Conservation (phyloP, 2,329 filamentous ascomycete genomes). For the Hypoxylon sp. region DNA sequence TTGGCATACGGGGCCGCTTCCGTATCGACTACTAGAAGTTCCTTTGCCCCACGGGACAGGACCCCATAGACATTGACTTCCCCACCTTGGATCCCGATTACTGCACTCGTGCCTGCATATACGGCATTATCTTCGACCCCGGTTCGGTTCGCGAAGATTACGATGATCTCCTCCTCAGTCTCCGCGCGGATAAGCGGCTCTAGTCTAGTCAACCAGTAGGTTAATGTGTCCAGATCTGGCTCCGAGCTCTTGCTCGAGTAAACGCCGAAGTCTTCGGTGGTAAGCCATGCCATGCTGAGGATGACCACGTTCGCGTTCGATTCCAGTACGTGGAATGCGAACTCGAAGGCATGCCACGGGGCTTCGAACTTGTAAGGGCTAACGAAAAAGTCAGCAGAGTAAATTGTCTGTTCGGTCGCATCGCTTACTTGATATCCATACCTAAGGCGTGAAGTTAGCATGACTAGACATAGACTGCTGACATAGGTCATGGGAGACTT, state of each 20-base stretch:
- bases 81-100: constrained; percentile 76
- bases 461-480: constrained; percentile 5
- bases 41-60: constrained; percentile 78
- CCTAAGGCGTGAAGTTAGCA: constrained; percentile 52
- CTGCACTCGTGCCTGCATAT: constrained; percentile 82
- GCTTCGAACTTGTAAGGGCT: constrained; percentile 68
- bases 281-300: constrained; percentile 85
- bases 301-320: constrained; percentile 74
- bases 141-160: constrained; percentile 79
- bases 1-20: constrained; percentile 61
- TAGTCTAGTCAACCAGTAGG: constrained; percentile 81
- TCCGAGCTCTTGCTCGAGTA: constrained; percentile 59
- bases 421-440: constrained; percentile 73
- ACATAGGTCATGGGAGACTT: constrained; percentile 49
- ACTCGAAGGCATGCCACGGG: constrained; percentile 65
- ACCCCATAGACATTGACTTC: constrained; percentile 79
- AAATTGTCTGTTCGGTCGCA: not conserved
- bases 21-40: constrained; percentile 78
- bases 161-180: constrained; percentile 71
- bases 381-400: constrained; percentile 39
- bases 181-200: constrained; percentile 73
- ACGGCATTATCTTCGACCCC: constrained; percentile 76
- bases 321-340: constrained; percentile 71
- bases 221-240: constrained; percentile 80
- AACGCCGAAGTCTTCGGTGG: constrained; percentile 63